Conservation (phyloP, 2,329 filamentous ascomycete species). For the Colletotrichum cuscutae region DNA sequence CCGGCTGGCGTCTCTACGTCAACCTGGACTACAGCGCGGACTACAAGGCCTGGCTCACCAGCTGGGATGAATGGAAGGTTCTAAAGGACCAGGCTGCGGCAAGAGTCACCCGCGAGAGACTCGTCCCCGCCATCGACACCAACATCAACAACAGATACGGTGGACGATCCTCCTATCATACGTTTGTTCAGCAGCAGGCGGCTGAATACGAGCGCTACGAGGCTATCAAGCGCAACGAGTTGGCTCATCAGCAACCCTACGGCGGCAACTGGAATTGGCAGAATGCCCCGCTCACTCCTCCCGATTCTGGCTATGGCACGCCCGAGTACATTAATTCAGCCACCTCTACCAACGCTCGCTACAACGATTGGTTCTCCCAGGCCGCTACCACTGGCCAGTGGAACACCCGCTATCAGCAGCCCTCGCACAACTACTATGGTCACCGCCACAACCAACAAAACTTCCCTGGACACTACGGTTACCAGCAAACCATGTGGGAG, state of each 20-base stretch:
- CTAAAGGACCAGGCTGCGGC: constrained; percentile 60
- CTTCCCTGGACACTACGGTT: constrained; percentile 57
- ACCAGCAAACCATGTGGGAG: constrained; percentile 60
- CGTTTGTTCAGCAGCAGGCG: constrained; percentile 65
- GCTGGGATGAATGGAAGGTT: constrained; percentile 68
- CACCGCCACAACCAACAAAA: constrained; percentile 49
- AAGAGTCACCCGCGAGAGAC: constrained; percentile 54
- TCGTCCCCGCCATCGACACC: constrained; percentile 50
- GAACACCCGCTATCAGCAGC: constrained; percentile 56
- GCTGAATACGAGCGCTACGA: constrained; percentile 63
- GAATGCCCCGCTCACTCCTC: constrained; percentile 63
- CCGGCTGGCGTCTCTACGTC: constrained; percentile 87
- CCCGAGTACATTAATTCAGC: constrained; percentile 68
- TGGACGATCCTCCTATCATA: constrained; percentile 50
- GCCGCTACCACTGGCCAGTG: constrained; percentile 55
- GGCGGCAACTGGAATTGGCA: constrained; percentile 45
- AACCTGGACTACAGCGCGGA: constrained; percentile 83
- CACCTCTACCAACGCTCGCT: constrained; percentile 63
- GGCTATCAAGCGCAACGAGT: constrained; percentile 52
- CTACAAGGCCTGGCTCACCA: constrained; percentile 70
- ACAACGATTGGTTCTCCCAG: constrained; percentile 66
- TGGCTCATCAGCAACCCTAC: constrained; percentile 50
- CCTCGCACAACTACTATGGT: constrained; percentile 48
- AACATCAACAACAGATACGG: constrained; percentile 44
- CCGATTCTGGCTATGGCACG: constrained; percentile 70